These are phyloP conservation scores for Myotisia sp. DNA, from an alignment of 2,329 filamentous ascomycete species.

Conservation along the genomic window DNA sequence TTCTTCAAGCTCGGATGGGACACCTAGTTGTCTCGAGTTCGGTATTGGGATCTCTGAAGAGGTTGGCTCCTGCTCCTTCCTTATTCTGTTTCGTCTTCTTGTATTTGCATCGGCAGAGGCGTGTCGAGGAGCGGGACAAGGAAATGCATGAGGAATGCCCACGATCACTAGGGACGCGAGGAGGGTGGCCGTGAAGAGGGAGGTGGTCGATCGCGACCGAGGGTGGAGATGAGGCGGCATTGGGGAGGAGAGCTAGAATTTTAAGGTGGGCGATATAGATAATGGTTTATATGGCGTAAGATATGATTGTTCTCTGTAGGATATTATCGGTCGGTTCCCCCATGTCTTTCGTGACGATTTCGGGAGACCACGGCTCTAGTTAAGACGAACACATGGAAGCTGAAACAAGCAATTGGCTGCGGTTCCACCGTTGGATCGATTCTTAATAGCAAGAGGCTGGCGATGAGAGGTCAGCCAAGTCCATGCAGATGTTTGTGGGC, in stretches of 20 bases:
- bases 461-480: no score
- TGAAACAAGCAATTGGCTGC: no score
- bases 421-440: no score
- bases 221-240: conserved; percentile 85
- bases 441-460: no score
- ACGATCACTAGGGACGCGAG: conserved; percentile 85
- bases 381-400: no score
- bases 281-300: no score
- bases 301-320: no score
- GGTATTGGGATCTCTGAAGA: neutral
- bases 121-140: conserved; percentile 69
- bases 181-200: conserved; percentile 87
- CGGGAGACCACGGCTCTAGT: no score
- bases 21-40: neutral
- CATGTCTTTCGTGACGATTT: no score
- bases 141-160: conserved; percentile 73
- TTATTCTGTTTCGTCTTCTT: conserved; percentile 24
- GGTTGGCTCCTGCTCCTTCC: conserved; percentile 18
- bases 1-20: conserved; percentile 14
- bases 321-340: no score
- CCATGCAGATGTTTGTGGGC: no score
- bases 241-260: conserved; percentile 11
- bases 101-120: conserved; percentile 57
- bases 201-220: conserved; percentile 80
- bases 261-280: neutral